These are phyloP conservation scores for Penicillium corylophilum DNA, from an alignment of 2,329 filamentous ascomycete species.

Conservation along the genomic window DNA sequence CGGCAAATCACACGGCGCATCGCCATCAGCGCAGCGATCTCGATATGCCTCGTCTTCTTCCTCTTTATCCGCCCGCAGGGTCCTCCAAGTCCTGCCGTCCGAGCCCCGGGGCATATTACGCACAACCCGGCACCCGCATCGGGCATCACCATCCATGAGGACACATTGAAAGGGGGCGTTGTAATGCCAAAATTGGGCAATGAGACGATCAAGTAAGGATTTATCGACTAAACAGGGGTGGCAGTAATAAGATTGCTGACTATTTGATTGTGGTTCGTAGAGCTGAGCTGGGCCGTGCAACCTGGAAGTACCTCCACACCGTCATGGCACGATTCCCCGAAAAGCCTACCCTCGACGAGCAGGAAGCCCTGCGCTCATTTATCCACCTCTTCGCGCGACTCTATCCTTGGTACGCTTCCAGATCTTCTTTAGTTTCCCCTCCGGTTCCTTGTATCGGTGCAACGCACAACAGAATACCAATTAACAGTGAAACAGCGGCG, in stretches of 20 bases:
- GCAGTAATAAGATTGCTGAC: not conserved
- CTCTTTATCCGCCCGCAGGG: constrained; percentile 39
- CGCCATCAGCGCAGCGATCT: constrained; percentile 31
- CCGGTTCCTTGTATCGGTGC: not conserved
- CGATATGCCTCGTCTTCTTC: constrained; percentile 38
- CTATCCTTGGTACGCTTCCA: constrained; percentile 57
- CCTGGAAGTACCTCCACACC: constrained; percentile 67
- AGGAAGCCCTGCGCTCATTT: constrained; percentile 58
- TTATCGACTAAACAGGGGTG: not conserved
- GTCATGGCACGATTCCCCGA: constrained; percentile 66
- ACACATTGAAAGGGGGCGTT: constrained; percentile 43
- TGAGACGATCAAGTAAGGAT: constrained; percentile 47
- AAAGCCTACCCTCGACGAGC: constrained; percentile 60
- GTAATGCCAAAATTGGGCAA: constrained; percentile 51
- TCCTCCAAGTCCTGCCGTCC: constrained; percentile 38
- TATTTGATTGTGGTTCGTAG: constrained; percentile 30
- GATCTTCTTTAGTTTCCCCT: not conserved
- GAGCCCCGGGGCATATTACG: constrained; percentile 42
- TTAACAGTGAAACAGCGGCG: constrained; percentile 49
- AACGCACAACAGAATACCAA: constrained; percentile 8
- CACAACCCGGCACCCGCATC: constrained; percentile 26
- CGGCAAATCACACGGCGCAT: constrained; percentile 40
- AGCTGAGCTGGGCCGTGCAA: constrained; percentile 63
- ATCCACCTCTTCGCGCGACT: constrained; percentile 64
- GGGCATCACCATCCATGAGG: constrained; percentile 29